These are phyloP conservation scores for Scutellaria barbata DNA, from an alignment of 257 asterid genomes.

Conservation along the genomic window DNA sequence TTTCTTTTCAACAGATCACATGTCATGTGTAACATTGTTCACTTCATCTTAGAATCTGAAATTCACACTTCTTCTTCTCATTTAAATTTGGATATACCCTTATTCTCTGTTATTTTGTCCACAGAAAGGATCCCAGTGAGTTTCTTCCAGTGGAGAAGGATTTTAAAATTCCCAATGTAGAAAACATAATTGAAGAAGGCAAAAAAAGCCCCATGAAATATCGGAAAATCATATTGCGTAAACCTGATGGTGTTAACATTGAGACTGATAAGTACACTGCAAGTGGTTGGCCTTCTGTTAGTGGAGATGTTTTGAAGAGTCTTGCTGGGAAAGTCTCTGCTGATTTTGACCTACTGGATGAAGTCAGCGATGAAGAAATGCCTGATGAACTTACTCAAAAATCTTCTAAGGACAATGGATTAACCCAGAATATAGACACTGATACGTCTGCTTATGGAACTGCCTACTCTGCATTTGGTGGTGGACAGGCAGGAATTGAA, in stretches of 20 bases:
- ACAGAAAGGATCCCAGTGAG: slow-evolving; percentile 72
- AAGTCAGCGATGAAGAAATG: slow-evolving; percentile 52
- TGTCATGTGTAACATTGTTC: slow-evolving; percentile 18
- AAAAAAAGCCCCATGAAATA: slow-evolving; percentile 78
- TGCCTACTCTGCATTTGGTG: slow-evolving; percentile 71
- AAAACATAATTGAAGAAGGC: slow-evolving; percentile 87
- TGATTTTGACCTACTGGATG: slow-evolving; percentile 65
- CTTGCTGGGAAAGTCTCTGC: slow-evolving; percentile 89
- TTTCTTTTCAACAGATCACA: not conserved
- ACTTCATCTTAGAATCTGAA: not conserved
- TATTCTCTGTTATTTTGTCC: slow-evolving; percentile 33
- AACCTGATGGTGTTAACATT: slow-evolving; percentile 55
- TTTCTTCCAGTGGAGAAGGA: slow-evolving; percentile 70
- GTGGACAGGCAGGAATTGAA: slow-evolving; percentile 76
- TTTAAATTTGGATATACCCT: slow-evolving; percentile 4
- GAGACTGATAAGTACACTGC: slow-evolving; percentile 78
- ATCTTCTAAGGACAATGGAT: slow-evolving; percentile 32
- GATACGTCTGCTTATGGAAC: slow-evolving; percentile 80
- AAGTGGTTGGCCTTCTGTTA: slow-evolving; percentile 96
- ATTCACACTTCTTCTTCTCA: not conserved
- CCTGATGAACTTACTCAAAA: slow-evolving; percentile 35
- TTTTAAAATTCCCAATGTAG: slow-evolving; percentile 73
- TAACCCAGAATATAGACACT: slow-evolving; percentile 32
- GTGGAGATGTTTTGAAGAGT: slow-evolving; percentile 79
- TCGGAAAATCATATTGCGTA: slow-evolving; percentile 74